Conservation (phyloP, 495 filamentous ascomycete species). For the Hypoxylon cercidicola region DNA sequence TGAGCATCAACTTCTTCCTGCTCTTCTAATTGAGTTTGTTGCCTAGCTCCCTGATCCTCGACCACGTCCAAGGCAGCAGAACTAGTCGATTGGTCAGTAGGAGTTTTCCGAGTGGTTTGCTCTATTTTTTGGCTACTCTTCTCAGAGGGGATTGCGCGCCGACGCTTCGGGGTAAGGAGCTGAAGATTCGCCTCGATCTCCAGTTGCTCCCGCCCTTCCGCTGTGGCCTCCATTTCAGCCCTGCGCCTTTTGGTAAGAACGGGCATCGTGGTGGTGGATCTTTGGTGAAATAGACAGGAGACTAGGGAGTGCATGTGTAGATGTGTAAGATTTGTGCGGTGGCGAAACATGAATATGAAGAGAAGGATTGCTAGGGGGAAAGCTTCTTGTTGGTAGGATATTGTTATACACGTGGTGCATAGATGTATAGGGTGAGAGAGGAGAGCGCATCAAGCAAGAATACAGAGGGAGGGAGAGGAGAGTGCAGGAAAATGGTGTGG, state of each 20-base stretch:
- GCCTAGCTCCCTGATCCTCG: no score
- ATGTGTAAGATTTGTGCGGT: no score
- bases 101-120: neutral
- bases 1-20: neutral
- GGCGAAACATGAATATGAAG: no score
- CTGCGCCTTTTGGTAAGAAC: slow-evolving; percentile 32
- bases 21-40: neutral
- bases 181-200: neutral
- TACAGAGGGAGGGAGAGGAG: no score
- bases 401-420: neutral
- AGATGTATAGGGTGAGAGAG: neutral
- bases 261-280: slow-evolving; percentile 18
- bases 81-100: slow-evolving; percentile 10
- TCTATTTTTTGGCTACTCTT: neutral
- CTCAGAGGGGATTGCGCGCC: neutral
- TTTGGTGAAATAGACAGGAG: neutral
- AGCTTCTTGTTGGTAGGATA: no score
- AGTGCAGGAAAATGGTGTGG: neutral
- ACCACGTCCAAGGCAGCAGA: no score
- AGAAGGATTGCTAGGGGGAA: no score
- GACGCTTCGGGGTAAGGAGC: no score
- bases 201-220: neutral
- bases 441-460: no score
- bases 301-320: no score
- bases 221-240: slow-evolving; percentile 27